Evolutionary conservation across 768 basidiomycete species (phyloP).

Genomic region (Auriscalpium microsporum): DNA sequence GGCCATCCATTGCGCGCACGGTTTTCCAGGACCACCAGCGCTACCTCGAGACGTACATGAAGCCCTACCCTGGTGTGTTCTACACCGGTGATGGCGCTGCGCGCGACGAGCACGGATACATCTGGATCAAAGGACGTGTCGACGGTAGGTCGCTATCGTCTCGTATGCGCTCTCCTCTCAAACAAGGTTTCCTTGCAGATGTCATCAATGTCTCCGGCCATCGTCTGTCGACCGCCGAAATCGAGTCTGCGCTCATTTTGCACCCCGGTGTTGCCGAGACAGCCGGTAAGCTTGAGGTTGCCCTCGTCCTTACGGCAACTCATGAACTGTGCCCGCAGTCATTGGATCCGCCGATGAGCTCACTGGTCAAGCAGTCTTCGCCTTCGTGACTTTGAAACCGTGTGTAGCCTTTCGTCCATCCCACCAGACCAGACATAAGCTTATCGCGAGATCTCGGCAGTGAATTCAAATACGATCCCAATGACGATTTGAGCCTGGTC

Average conservation of each 20-base stretch:
- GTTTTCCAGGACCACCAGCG: slow-evolving; percentile 90
- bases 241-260: slow-evolving; percentile 91
- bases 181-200: slow-evolving; percentile 35
- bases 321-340: slow-evolving; percentile 29
- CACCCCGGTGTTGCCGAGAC: slow-evolving; percentile 96
- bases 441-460: slow-evolving; percentile 23
- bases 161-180: neutral
- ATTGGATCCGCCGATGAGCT: slow-evolving; percentile 82
- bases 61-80: slow-evolving; percentile 84
- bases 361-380: slow-evolving; percentile 89
- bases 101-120: slow-evolving; percentile 91
- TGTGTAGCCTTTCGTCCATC: slow-evolving; percentile 29
- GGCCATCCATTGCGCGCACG: slow-evolving; percentile 93
- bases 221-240: slow-evolving; percentile 93
- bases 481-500: slow-evolving; percentile 57
- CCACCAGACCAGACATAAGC: neutral
- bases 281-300: slow-evolving; percentile 38
- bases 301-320: neutral
- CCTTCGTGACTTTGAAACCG: slow-evolving; percentile 95
- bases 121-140: slow-evolving; percentile 97
- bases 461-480: slow-evolving; percentile 71
- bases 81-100: slow-evolving; percentile 98
- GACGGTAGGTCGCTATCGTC: slow-evolving; percentile 51
- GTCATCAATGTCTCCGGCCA: slow-evolving; percentile 99
- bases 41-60: slow-evolving; percentile 72